A percentile compares a stretch with the other conserved stretches of the same genome.
Evolutionary conservation across 2,329 filamentous ascomycete species (phyloP).

Genomic region (Penicillium sp.): DNA sequence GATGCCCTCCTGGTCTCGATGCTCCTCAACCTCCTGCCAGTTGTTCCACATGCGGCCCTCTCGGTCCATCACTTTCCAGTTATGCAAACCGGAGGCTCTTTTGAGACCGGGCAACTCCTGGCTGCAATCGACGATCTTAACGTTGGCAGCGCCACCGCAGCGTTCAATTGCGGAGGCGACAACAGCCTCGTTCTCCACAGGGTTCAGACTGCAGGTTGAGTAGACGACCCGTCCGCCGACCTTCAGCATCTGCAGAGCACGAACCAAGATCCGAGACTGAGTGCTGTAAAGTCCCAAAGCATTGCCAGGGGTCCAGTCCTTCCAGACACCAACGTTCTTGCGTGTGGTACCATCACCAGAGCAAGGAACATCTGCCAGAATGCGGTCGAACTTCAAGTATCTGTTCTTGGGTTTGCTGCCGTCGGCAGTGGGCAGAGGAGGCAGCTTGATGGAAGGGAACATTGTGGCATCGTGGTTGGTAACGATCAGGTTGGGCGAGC

Average conservation of each 20-base stretch:
- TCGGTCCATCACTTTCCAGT: slow-evolving; percentile 92
- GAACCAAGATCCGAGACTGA: slow-evolving; percentile 84
- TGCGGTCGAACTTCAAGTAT: slow-evolving; percentile 95
- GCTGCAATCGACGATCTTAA: slow-evolving; percentile 81
- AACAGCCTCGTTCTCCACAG: slow-evolving; percentile 93
- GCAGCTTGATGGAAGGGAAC: slow-evolving; percentile 89
- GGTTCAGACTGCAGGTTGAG: slow-evolving; percentile 98
- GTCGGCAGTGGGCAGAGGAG: slow-evolving; percentile 53
- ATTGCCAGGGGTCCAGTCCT: slow-evolving; percentile 86
- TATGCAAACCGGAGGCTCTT: slow-evolving; percentile 70
- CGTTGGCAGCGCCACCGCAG: slow-evolving; percentile 77
- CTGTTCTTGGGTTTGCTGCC: slow-evolving; percentile 55
- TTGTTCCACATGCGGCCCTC: slow-evolving; percentile 72
- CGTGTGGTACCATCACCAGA: slow-evolving; percentile 90
- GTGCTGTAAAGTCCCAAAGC: slow-evolving; percentile 82
- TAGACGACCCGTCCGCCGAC: slow-evolving; percentile 92
- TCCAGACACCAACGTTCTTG: slow-evolving; percentile 94
- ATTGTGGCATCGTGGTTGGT: slow-evolving; percentile 97
- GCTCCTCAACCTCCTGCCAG: slow-evolving; percentile 77
- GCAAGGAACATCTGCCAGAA: slow-evolving; percentile 94
- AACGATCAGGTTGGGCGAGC: slow-evolving; percentile 92
- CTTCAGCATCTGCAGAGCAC: slow-evolving; percentile 93
- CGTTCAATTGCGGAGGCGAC: slow-evolving; percentile 83
- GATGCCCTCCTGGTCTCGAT: slow-evolving; percentile 59
- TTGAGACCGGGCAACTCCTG: slow-evolving; percentile 73